A percentile compares a stretch with the other conserved stretches of the same genome.
phyloP scores from a whole-genome alignment of 768 basidiomycete genomes.

The Tubosaeta sp. region DNA sequence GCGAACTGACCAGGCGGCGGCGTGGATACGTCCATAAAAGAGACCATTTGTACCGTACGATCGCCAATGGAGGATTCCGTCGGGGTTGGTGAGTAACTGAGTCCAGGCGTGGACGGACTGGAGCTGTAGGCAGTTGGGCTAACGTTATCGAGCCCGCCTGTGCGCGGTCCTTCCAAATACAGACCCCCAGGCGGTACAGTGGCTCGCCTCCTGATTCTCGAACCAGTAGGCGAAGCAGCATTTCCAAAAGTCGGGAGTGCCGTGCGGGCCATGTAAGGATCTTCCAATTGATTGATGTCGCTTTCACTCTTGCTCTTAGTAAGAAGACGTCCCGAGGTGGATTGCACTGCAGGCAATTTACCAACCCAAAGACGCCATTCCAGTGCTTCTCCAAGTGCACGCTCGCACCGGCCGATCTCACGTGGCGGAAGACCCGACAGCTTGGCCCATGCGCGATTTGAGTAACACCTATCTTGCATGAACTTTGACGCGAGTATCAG shows the following conservation, averaged over 20 bases:
- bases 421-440: slow-evolving; percentile 81
- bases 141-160: not conserved
- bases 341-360: slow-evolving; percentile 45
- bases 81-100: slow-evolving; percentile 57
- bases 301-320: slow-evolving; percentile 51
- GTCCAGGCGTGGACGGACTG: slow-evolving; percentile 52
- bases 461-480: slow-evolving; percentile 89
- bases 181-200: slow-evolving; percentile 40
- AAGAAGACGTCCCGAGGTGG: slow-evolving; percentile 37
- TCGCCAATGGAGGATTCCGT: slow-evolving; percentile 56
- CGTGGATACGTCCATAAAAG: slow-evolving; percentile 43
- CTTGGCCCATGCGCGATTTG: slow-evolving; percentile 92
- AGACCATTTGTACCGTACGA: slow-evolving; percentile 53
- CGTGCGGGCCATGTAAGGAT: not conserved
- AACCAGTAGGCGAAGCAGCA: slow-evolving; percentile 11
- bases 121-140: slow-evolving; percentile 27
- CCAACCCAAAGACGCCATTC: slow-evolving; percentile 95
- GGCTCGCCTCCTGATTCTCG: slow-evolving; percentile 32
- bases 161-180: slow-evolving; percentile 12
- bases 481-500: slow-evolving; percentile 91
- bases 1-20: slow-evolving; percentile 36
- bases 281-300: slow-evolving; percentile 22
- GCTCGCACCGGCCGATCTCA: slow-evolving; percentile 87
- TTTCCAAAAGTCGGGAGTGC: not conserved
- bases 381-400: slow-evolving; percentile 79